A percentile compares a stretch with the other conserved stretches of the same genome.
Evolutionary conservation across 2,329 filamentous ascomycete species (phyloP).

Genomic region (Xylaria sp.): DNA sequence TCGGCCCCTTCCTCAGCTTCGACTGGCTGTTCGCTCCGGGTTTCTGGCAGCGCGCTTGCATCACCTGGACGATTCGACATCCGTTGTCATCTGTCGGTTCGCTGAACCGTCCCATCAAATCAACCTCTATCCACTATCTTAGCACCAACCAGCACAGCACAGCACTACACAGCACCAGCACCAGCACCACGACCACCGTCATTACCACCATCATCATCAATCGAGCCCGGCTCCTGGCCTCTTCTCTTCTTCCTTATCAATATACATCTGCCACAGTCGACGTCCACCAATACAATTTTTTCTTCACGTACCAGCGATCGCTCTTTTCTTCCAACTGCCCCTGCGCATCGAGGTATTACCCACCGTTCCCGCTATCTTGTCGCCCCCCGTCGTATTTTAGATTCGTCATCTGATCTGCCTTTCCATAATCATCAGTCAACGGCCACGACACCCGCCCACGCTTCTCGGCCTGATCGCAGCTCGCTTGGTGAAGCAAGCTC

Average conservation of each 20-base stretch:
- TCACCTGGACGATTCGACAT: slow-evolving; percentile 37
- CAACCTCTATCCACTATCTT: slow-evolving; percentile 26
- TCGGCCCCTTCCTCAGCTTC: no score
- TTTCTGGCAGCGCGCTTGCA: slow-evolving; percentile 26
- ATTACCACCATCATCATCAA: slow-evolving; percentile 30
- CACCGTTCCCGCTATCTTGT: slow-evolving; percentile 22
- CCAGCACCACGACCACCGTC: slow-evolving; percentile 18
- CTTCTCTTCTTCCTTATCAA: slow-evolving; percentile 17
- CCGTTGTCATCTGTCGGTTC: slow-evolving; percentile 28
- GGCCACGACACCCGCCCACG: slow-evolving; percentile 27
- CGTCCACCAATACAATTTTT: neutral
- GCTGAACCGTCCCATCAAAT: slow-evolving; percentile 15
- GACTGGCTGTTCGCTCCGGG: slow-evolving; percentile 3
- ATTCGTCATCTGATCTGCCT: slow-evolving; percentile 41
- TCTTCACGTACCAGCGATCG: slow-evolving; percentile 7
- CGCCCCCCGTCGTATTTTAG: slow-evolving; percentile 41
- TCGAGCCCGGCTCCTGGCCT: slow-evolving; percentile 19
- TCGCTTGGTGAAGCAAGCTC: slow-evolving; percentile 41
- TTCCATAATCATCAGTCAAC: slow-evolving; percentile 19
- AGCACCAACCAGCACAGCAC: slow-evolving; percentile 21
- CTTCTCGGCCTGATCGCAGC: slow-evolving; percentile 43
- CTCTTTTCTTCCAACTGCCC: slow-evolving; percentile 5
- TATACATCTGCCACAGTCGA: slow-evolving; percentile 26
- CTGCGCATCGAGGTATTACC: slow-evolving; percentile 22
- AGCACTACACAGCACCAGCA: neutral